Evolutionary conservation across 176 grass and related monocot species (phyloP).

Genomic region (Elymus sibiricus): DNA sequence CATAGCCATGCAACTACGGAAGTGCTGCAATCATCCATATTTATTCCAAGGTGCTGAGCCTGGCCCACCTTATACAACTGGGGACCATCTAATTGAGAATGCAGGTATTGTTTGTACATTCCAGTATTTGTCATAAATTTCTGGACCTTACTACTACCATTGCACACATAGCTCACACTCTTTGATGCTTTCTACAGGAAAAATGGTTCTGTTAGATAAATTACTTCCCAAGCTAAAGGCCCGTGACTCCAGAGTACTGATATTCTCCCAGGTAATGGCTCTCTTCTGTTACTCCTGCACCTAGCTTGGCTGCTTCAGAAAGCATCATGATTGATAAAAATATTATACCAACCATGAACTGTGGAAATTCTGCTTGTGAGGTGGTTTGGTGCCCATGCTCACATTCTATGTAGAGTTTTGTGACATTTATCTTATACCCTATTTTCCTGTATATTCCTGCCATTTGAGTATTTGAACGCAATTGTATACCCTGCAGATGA

Average conservation of each 20-base stretch:
- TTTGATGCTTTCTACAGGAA: slow-evolving; percentile 48
- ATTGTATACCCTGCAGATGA: slow-evolving; percentile 51
- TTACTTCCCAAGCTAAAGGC: slow-evolving; percentile 74
- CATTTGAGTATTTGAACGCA: slow-evolving; percentile 5
- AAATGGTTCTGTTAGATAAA: slow-evolving; percentile 78
- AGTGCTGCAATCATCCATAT: slow-evolving; percentile 90
- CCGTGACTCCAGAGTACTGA: slow-evolving; percentile 74
- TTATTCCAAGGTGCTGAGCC: slow-evolving; percentile 80
- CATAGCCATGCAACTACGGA: slow-evolving; percentile 80
- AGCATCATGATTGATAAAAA: neutral
- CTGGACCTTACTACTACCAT: neutral
- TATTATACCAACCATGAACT: neutral
- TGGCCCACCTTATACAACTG: slow-evolving; percentile 78
- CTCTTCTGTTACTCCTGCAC: neutral
- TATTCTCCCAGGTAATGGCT: slow-evolving; percentile 68
- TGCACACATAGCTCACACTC: neutral
- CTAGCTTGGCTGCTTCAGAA: neutral
- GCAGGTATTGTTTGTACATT: slow-evolving; percentile 41
- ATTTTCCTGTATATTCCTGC: neutral
- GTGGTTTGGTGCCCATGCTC: slow-evolving; percentile 3
- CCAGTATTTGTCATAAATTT: neutral
- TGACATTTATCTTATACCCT: neutral
- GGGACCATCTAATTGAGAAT: slow-evolving; percentile 79
- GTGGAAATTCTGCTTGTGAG: slow-evolving; percentile 3
- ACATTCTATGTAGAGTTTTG: neutral